phyloP scores from a whole-genome alignment of 2,329 filamentous ascomycete species.

The Gaeumannomyces tritici region DNA sequence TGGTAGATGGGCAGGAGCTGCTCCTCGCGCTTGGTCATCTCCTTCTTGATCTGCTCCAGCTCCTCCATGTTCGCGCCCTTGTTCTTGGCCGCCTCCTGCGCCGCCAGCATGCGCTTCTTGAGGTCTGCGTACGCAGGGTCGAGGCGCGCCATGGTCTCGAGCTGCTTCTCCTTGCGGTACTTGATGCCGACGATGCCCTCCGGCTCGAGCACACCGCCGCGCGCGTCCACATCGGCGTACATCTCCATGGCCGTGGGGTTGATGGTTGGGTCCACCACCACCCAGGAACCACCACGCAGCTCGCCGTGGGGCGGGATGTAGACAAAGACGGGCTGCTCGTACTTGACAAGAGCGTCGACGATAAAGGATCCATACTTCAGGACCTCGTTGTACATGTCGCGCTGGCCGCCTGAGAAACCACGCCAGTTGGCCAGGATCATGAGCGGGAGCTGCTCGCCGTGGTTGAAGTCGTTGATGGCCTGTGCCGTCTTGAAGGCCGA shows the following conservation, averaged over 20 bases:
- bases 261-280: constrained; percentile 97
- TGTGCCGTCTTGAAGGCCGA: constrained; percentile 99
- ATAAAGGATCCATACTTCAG: constrained; percentile 99
- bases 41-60: constrained; percentile 66
- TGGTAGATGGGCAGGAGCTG: constrained; percentile 84
- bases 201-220: constrained; percentile 93
- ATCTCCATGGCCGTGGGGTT: constrained; percentile 97
- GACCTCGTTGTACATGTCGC: constrained; percentile 99
- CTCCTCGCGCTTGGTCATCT: constrained; percentile 81
- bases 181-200: constrained; percentile 99
- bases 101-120: constrained; percentile 59
- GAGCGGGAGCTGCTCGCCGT: constrained; percentile 92
- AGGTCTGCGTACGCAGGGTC: constrained; percentile 77
- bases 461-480: constrained; percentile 98
- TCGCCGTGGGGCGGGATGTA: constrained; percentile 97
- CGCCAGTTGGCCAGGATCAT: constrained; percentile 99
- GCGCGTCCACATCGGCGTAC: constrained; percentile 93
- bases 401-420: constrained; percentile 98
- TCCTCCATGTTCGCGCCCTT: constrained; percentile 63
- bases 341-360: constrained; percentile 95
- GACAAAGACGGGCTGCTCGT: constrained; percentile 96
- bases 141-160: constrained; percentile 92
- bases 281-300: constrained; percentile 97
- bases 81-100: constrained; percentile 26
- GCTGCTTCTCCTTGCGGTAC: constrained; percentile 93